Evolutionary conservation across 805 yeast genomes (phyloP).

Genomic region (Suhomyces vadensis): DNA sequence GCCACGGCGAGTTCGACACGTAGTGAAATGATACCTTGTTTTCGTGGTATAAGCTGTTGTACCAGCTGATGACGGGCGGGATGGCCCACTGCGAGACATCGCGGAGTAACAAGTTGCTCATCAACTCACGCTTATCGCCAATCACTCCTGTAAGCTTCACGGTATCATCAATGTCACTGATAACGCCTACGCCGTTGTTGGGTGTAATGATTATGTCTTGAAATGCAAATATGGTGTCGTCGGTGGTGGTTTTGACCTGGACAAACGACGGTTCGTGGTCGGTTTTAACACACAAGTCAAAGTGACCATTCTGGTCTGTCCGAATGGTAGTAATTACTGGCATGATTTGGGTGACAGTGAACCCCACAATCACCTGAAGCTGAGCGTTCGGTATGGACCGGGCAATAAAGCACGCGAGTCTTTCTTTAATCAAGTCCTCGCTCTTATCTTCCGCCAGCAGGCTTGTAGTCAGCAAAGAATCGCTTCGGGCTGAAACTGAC

Average conservation of each 20-base stretch:
- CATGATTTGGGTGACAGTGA: conserved; percentile 21
- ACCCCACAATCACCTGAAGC: conserved; percentile 55
- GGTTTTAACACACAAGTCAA: conserved; percentile 53
- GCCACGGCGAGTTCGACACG: conserved; percentile 96
- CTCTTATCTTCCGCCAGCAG: conserved; percentile 8
- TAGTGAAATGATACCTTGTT: conserved; percentile 74
- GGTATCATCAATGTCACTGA: conserved; percentile 94
- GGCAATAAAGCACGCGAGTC: conserved; percentile 72
- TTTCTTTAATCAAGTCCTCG: conserved; percentile 56
- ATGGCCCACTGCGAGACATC: conserved; percentile 68
- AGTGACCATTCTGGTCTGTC: conserved; percentile 71
- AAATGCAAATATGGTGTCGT: conserved; percentile 49
- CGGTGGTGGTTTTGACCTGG: conserved; percentile 49
- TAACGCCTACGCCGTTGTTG: conserved; percentile 61
- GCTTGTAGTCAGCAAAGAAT: conserved; percentile 1
- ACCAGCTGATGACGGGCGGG: conserved; percentile 77
- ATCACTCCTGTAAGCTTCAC: conserved; percentile 87
- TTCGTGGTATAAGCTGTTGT: conserved; percentile 43
- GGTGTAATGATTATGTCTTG: conserved; percentile 47
- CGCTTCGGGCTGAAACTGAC: conserved; percentile 7
- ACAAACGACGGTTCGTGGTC: conserved; percentile 62
- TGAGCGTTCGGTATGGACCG: conserved; percentile 61
- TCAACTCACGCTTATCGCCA: conserved; percentile 81
- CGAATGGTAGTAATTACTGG: conserved; percentile 28
- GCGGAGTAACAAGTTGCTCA: conserved; percentile 73